Evolutionary conservation across 805 yeast genomes (phyloP), one percentile per base, ranked within the genome.

Genomic region (Kockiozyma suomiensis): DNA sequence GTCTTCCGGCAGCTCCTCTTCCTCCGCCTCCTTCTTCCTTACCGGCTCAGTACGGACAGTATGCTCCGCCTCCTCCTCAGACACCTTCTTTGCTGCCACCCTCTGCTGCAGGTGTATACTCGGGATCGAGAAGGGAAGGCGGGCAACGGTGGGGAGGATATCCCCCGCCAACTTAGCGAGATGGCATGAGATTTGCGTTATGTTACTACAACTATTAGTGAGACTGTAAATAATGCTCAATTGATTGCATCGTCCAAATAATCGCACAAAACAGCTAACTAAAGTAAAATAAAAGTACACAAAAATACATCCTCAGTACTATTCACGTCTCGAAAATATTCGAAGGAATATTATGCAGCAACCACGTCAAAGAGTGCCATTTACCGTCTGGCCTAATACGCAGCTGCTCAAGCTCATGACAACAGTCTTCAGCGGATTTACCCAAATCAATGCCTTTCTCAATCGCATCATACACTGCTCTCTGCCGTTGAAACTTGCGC

Each of bases 401-500:
- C 28, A 61, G 41, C 38, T 49, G 56, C 33, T 61, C 65, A 37
- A 61, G 59, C 23, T 46, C 59, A 19, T 61, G 56, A 41, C 65
- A 61, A 26, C 65, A 61, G 17, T 61, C 65, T 25, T 61, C 65
- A 13, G 53, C 51, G n/a, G 62, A 15, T 40, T 49, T 57, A 12
- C 65, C 65, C 35, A 32, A n/a, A 10, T 42, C 52, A 13, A 61
- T 35, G 12, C 65, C 65, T 19, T 53, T 53, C 30, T 61, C 65
- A 30, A 61, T 41, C 42, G 65, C 61, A 28, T 61, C 65, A 37
- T 61, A 61, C 19, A 61, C 33, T 13, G 58, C 56, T 15, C 62
- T 40, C 41, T 52, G 65, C 6, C 65, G 58, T 41, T 61, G 65
- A 41, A 61, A 61, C 53, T 61, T 61, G 19, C 65, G 48, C 30